phyloP scores from a whole-genome alignment of 2,329 filamentous ascomycete species.

The Exophiala mesophila region DNA sequence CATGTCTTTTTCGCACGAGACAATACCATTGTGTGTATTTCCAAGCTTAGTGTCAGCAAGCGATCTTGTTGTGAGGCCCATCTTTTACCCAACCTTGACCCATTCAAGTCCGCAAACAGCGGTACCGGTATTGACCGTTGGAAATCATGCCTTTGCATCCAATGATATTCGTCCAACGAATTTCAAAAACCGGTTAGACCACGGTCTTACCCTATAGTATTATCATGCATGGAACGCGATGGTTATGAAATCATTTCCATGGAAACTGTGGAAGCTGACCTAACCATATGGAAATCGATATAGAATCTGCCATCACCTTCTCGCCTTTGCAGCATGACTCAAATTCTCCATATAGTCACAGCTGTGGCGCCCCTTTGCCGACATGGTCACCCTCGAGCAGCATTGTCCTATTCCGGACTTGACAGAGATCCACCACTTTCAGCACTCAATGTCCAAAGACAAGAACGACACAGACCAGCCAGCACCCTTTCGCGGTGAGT shows the following conservation, averaged over 20 bases:
- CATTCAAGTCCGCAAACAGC: no score
- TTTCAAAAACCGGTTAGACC: slow-evolving; percentile 17
- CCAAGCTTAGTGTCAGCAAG: no score
- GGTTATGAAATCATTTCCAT: slow-evolving; percentile 13
- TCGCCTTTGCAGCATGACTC: slow-evolving; percentile 11
- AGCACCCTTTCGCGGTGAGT: slow-evolving; percentile 24
- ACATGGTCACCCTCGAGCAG: slow-evolving; percentile 16
- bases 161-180: slow-evolving; percentile 10
- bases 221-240: slow-evolving; percentile 1
- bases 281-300: slow-evolving; percentile 21
- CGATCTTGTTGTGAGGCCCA: no score
- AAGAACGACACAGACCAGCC: slow-evolving; percentile 17
- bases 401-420: slow-evolving; percentile 7
- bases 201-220: no score
- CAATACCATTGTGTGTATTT: no score
- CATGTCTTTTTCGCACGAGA: no score
- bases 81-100: no score
- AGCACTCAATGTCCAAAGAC: slow-evolving; percentile 19
- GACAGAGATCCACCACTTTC: slow-evolving; percentile 1
- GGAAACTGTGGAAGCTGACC: slow-evolving; percentile 15
- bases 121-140: no score
- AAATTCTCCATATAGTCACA: slow-evolving; percentile 13
- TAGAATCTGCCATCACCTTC: slow-evolving; percentile 18
- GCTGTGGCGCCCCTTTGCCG: slow-evolving; percentile 1
- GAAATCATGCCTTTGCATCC: no score